These are phyloP conservation scores for Fusarium heterosporum DNA, from an alignment of 2,329 filamentous ascomycete species.

Conservation along the genomic window DNA sequence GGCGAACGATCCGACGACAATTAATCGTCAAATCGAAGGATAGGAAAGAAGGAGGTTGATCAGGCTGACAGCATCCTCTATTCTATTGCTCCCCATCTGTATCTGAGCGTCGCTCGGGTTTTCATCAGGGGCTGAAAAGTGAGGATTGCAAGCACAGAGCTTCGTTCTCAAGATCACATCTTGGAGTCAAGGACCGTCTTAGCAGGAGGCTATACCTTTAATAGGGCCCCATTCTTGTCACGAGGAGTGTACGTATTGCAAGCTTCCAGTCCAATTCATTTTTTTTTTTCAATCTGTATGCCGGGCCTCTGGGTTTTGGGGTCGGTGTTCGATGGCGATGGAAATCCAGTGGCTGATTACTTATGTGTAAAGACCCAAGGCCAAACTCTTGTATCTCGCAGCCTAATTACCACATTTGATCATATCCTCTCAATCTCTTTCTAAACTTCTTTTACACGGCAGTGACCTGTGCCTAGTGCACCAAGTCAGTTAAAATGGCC, in stretches of 20 bases:
- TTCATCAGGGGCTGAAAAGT: slow-evolving; percentile 31
- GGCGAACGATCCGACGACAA: slow-evolving; percentile 22
- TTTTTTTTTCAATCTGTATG: slow-evolving; percentile 41
- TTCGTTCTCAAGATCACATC: slow-evolving; percentile 65
- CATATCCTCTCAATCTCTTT: slow-evolving; percentile 19
- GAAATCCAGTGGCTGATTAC: slow-evolving; percentile 45
- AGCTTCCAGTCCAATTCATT: slow-evolving; percentile 55
- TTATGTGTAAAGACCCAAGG: slow-evolving; percentile 42
- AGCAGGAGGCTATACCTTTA: slow-evolving; percentile 35
- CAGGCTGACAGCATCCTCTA: slow-evolving; percentile 37
- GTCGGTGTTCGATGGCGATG: slow-evolving; percentile 26
- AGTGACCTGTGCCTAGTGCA: slow-evolving; percentile 33
- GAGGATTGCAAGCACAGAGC: slow-evolving; percentile 69
- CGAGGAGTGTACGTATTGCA: slow-evolving; percentile 68
- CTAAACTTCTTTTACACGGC: slow-evolving; percentile 22
- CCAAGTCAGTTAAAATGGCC: slow-evolving; percentile 62
- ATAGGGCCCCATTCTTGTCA: slow-evolving; percentile 40
- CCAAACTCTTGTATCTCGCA: slow-evolving; percentile 45
- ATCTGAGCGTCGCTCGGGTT: slow-evolving; percentile 37
- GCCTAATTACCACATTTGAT: slow-evolving; percentile 47
- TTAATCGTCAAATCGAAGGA: slow-evolving; percentile 25
- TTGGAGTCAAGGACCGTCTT: slow-evolving; percentile 37
- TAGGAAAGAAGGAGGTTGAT: slow-evolving; percentile 40
- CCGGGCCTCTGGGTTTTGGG: slow-evolving; percentile 20
- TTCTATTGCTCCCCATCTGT: slow-evolving; percentile 36